Evolutionary conservation across 176 grass and related monocot genomes (phyloP).

Genomic region (Secale cereale): DNA sequence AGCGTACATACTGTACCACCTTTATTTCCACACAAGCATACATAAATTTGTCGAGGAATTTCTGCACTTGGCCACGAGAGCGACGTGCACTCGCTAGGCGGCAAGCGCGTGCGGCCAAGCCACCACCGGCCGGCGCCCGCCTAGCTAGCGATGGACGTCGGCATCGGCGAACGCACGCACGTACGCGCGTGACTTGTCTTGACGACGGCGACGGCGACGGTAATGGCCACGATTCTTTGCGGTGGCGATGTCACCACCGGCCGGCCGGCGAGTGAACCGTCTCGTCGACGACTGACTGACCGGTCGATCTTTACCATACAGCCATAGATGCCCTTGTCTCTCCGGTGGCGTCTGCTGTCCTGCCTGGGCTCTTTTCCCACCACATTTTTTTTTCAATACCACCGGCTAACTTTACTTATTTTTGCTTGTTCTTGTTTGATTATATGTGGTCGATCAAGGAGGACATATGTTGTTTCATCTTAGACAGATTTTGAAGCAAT

Average conservation of each 20-base stretch:
- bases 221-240: conserved; percentile 23
- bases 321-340: background rate
- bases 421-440: background rate
- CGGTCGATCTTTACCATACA: background rate
- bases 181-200: background rate
- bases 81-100: background rate
- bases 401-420: background rate
- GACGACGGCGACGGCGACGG: background rate
- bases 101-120: background rate
- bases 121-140: background rate
- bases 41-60: background rate
- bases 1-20: background rate
- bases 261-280: background rate
- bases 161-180: background rate
- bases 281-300: background rate
- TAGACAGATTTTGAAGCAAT: background rate
- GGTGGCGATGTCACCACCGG: conserved; percentile 1
- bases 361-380: background rate
- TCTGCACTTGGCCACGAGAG: background rate
- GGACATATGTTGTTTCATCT: background rate
- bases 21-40: background rate
- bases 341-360: conserved; percentile 13
- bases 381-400: conserved; percentile 13
- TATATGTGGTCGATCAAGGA: background rate
- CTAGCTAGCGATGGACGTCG: background rate